Evolutionary conservation across 257 asterid genomes (phyloP).

Genomic region (Vinca minor): DNA sequence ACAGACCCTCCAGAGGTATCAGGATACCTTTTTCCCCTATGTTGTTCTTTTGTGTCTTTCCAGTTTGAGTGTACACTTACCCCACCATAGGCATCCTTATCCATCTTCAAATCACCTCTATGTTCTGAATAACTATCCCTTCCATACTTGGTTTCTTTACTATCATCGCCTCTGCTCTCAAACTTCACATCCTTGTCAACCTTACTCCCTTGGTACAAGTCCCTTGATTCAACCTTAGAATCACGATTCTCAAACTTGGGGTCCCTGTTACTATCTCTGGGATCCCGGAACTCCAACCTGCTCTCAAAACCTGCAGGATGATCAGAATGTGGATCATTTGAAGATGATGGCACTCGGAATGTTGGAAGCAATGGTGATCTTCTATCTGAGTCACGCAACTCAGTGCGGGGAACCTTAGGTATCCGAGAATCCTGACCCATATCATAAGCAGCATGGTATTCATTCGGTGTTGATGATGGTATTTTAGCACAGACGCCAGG

Average conservation of each 20-base stretch:
- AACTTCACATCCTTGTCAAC: conserved; percentile 44
- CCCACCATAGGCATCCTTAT: conserved; percentile 56
- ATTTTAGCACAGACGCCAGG: conserved; percentile 45
- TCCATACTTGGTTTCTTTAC: conserved; percentile 54
- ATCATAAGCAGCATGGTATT: conserved; percentile 59
- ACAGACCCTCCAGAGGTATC: conserved; percentile 48
- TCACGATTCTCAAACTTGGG: conserved; percentile 57
- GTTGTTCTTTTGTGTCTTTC: conserved; percentile 59
- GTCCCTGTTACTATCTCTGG: conserved; percentile 47
- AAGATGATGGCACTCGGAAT: conserved; percentile 47
- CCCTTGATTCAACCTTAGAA: conserved; percentile 51
- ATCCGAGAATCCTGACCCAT: conserved; percentile 55
- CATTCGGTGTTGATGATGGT: conserved; percentile 37
- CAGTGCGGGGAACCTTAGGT: conserved; percentile 59
- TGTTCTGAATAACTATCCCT: conserved; percentile 54
- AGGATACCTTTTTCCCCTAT: conserved; percentile 47
- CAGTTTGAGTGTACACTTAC: conserved; percentile 44
- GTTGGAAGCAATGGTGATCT: conserved; percentile 59
- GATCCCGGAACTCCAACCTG: conserved; percentile 59
- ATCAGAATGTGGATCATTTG: conserved; percentile 50
- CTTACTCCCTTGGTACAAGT: conserved; percentile 46
- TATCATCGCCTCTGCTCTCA: conserved; percentile 50
- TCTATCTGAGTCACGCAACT: conserved; percentile 63
- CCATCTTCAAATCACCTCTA: conserved; percentile 49
- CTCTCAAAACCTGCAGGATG: conserved; percentile 45